Evolutionary conservation across 176 grass and related monocot genomes (phyloP), one percentile per base, ranked within the genome.

Genomic region (Cenchrus americanus): DNA sequence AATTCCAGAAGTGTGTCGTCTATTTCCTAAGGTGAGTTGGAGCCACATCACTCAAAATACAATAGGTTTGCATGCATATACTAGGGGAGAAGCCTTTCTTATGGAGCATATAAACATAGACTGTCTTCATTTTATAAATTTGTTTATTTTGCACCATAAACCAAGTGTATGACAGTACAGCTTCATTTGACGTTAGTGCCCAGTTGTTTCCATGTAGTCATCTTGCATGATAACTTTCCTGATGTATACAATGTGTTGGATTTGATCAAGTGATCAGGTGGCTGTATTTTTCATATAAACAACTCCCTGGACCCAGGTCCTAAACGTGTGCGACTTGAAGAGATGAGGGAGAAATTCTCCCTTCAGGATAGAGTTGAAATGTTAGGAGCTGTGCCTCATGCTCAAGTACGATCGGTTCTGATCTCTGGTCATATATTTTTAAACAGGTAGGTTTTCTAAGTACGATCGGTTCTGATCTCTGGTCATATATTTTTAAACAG

Each of bases 401-500:
- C 92, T 89, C 92, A 94, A 87, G 95, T 97, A 48, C 90, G 84
- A 69, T 94, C 90, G 64, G 92, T 98, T 88, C 89, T 98, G 43
- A 98, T 98, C 50, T 94, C 88, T 66, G 95, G 95, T 66, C 95
- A 98, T 80, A 98, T 98, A 82, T 98, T 98, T 88, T 82, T 98
- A 65, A 98, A 97, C 71, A 97, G 92, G 95, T 94, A 91, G 15
- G 54, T 71, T 32, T 84, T 83, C 46, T 80, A 43, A 23, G 95
- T 97, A 48, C 90, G 84, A 69, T 94, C 90, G 64, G 92, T 98
- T 88, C 89, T 98, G 43, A 98, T 98, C 50, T 94, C 88, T 66
- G 95, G 95, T 66, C 95, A 98, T 80, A 98, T 98, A 82, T 98
- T 98, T 88, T 82, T 98, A 65, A 98, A 97, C 71, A 97, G 92